phyloP scores from a whole-genome alignment of 2,329 filamentous ascomycete species.

The Thielaviopsis euricoi region DNA sequence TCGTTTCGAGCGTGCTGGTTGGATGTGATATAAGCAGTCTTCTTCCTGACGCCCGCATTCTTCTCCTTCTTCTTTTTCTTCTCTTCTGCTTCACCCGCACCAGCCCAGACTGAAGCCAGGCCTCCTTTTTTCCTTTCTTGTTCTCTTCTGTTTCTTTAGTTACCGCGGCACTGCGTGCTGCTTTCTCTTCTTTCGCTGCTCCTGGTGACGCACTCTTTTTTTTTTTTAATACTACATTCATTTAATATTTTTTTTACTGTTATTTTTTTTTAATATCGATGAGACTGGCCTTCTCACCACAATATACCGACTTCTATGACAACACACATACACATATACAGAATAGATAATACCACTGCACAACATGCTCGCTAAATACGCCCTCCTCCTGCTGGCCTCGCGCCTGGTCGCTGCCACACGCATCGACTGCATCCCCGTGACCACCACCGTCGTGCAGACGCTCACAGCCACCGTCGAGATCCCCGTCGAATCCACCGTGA shows the following conservation, averaged over 20 bases:
- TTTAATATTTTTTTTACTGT: neutral
- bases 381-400: neutral
- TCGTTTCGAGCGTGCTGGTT: too few species aligned
- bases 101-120: neutral
- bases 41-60: too few species aligned
- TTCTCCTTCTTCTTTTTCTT: too few species aligned
- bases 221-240: neutral
- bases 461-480: neutral
- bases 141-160: slow-evolving; percentile 9
- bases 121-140: slow-evolving; percentile 4
- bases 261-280: neutral
- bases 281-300: neutral
- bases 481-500: neutral
- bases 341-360: too few species aligned
- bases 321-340: neutral
- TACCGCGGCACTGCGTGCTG: neutral
- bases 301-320: neutral
- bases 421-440: neutral
- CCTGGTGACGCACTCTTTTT: neutral
- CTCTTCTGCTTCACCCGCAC: too few species aligned
- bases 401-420: neutral
- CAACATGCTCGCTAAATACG: neutral
- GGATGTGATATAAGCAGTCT: too few species aligned
- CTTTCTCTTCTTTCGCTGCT: neutral
- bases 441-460: too few species aligned